Conservation (phyloP, 2,329 filamentous ascomycete species). For the Xylariaceae sp. region DNA sequence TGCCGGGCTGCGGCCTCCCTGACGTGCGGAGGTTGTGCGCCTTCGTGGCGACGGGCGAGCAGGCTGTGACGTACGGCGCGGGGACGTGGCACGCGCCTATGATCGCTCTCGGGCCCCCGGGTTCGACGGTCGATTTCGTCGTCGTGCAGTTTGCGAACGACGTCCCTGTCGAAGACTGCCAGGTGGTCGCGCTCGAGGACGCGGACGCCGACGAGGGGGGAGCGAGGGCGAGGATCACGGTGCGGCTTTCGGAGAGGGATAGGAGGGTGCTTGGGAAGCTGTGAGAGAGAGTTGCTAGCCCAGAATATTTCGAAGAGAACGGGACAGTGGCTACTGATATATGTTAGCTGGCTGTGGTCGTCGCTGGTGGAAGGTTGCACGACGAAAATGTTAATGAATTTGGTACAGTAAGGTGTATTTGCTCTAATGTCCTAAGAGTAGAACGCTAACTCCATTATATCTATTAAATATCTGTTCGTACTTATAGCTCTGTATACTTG, state of each 20-base stretch:
- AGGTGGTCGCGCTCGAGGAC: conserved; percentile 65
- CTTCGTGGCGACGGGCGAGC: conserved; percentile 76
- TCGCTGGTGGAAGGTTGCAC: no score
- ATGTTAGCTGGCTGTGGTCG: no score
- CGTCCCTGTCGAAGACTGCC: conserved; percentile 82
- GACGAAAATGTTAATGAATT: no score
- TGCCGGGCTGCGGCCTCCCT: conserved; percentile 69
- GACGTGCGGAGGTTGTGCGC: conserved; percentile 74
- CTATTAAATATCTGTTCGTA: no score
- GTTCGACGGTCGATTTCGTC: conserved; percentile 76
- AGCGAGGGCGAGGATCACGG: conserved; percentile 34
- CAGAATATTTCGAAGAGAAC: neutral
- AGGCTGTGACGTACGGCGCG: conserved; percentile 89
- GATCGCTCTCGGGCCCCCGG: conserved; percentile 74
- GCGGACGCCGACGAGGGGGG: conserved; percentile 42
- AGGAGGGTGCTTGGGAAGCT: conserved; percentile 15
- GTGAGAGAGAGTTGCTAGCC: neutral
- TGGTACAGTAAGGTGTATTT: no score
- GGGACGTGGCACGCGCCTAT: conserved; percentile 98
- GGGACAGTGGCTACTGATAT: no score
- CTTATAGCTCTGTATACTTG: no score
- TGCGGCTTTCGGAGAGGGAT: conserved; percentile 26
- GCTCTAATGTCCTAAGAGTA: no score
- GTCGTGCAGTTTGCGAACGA: conserved; percentile 91
- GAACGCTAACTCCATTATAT: no score